phyloP scores from a whole-genome alignment of 768 basidiomycete genomes.

The Mycena pura region DNA sequence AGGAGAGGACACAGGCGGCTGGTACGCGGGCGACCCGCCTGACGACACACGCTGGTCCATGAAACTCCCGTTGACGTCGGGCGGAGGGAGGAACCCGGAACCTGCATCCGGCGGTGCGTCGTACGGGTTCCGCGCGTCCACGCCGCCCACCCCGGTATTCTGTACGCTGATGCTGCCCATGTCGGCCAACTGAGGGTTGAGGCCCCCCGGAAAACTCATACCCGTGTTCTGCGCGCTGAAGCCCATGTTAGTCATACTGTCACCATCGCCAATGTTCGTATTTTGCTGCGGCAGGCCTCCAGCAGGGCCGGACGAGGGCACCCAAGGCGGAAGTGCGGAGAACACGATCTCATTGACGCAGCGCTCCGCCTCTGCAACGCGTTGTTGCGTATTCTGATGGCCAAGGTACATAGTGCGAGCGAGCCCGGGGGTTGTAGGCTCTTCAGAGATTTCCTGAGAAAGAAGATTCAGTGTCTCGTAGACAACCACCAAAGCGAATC shows the following conservation, averaged over 20 bases:
- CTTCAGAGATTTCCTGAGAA: conserved; percentile 77
- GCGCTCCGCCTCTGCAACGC: conserved; percentile 68
- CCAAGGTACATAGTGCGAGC: conserved; percentile 75
- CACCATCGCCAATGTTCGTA: conserved; percentile 8
- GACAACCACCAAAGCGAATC: not conserved
- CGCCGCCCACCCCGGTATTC: conserved; percentile 10
- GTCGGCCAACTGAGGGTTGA: not conserved
- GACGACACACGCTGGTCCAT: conserved; percentile 12
- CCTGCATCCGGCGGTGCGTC: not conserved
- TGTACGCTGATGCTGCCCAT: conserved; percentile 4
- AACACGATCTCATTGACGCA: conserved; percentile 60
- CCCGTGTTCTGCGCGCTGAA: conserved; percentile 15
- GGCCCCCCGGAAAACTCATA: not conserved
- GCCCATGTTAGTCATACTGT: not conserved
- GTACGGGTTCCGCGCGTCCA: not conserved
- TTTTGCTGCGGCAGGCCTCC: conserved; percentile 12
- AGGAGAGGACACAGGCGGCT: not conserved
- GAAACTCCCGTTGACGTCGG: conserved; percentile 13
- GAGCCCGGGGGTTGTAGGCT: conserved; percentile 81
- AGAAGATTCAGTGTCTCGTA: not conserved
- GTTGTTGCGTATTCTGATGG: conserved; percentile 64
- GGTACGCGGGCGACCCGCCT: not conserved
- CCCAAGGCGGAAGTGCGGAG: conserved; percentile 44
- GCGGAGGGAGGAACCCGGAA: conserved; percentile 22
- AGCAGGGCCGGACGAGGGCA: too few species aligned